Conservation (phyloP, 2,329 filamentous ascomycete genomes). For the Triangularia verruculosa region DNA sequence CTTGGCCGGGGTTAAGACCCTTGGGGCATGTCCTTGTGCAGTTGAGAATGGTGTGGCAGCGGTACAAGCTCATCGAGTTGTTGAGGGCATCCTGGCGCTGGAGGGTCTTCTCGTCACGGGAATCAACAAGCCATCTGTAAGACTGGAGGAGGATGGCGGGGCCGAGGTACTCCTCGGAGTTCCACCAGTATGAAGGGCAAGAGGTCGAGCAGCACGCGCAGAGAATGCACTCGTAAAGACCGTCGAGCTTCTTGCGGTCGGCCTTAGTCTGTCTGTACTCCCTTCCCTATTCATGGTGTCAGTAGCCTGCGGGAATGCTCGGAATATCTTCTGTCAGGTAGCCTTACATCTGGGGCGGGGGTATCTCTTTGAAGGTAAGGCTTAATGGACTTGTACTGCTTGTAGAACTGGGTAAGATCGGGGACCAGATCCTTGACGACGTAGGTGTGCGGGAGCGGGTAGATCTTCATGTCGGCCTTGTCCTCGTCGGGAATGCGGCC, state of each 20-base stretch:
- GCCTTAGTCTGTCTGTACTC: conserved; percentile 89
- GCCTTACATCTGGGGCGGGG: conserved; percentile 72
- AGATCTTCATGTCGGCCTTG: conserved; percentile 82
- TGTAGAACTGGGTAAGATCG: conserved; percentile 98
- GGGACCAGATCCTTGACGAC: conserved; percentile 98
- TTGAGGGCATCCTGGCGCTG: conserved; percentile 89
- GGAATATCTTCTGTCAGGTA: conserved; percentile 23
- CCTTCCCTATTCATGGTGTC: conserved; percentile 61
- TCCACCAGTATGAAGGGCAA: conserved; percentile 99
- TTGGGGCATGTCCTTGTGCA: conserved; percentile 97
- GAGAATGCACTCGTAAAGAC: conserved; percentile 98
- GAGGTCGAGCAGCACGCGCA: conserved; percentile 99
- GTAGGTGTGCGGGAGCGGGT: conserved; percentile 97
- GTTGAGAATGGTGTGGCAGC: conserved; percentile 99
- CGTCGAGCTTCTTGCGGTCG: conserved; percentile 94
- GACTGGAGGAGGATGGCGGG: conserved; percentile 95
- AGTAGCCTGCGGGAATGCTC: conserved; percentile 9
- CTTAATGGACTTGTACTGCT: conserved; percentile 99
- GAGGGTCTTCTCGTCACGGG: conserved; percentile 82
- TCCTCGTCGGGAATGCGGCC: conserved; percentile 90
- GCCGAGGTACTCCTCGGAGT: conserved; percentile 96
- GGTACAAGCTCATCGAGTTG: conserved; percentile 98
- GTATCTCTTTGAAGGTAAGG: conserved; percentile 93
- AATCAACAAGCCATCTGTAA: conserved; percentile 96
- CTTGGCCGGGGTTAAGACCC: conserved; percentile 91